phyloP scores from a whole-genome alignment of 2,329 filamentous ascomycete genomes.

The Hypocrella siamensis region DNA sequence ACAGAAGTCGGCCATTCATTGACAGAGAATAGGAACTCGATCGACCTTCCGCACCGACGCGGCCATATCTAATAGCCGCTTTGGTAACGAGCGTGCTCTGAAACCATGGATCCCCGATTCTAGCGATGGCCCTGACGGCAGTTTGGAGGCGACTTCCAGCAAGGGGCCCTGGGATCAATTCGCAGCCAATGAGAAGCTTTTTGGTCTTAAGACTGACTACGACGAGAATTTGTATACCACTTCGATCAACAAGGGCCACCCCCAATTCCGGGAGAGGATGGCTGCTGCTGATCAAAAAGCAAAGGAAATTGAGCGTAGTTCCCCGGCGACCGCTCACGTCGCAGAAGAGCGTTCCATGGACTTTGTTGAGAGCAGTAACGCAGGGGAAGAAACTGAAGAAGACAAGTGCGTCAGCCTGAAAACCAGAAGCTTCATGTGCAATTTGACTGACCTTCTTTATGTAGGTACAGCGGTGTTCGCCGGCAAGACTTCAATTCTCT shows the following conservation, averaged over 20 bases:
- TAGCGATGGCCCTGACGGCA: constrained; percentile 46
- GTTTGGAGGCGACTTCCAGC: constrained; percentile 46
- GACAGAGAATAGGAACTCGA: constrained; percentile 40
- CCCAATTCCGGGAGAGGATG: constrained; percentile 62
- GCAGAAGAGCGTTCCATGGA: constrained; percentile 76
- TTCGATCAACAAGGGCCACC: constrained; percentile 68
- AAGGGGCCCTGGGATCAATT: constrained; percentile 77
- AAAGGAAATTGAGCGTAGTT: constrained; percentile 71
- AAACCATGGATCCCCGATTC: constrained; percentile 67
- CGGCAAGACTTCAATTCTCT: constrained; percentile 61
- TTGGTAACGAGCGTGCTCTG: constrained; percentile 56
- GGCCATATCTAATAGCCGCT: constrained; percentile 66
- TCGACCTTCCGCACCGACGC: constrained; percentile 70
- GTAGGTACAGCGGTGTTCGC: constrained; percentile 83
- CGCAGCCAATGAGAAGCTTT: constrained; percentile 71
- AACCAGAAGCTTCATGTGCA: constrained; percentile 3
- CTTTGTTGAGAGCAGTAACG: constrained; percentile 42
- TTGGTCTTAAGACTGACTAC: constrained; percentile 79
- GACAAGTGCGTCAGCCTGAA: constrained; percentile 47
- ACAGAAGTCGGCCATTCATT: too few relatives aligned
- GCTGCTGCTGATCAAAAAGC: constrained; percentile 72
- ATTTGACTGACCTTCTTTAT: constrained; percentile 7
- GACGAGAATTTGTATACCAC: constrained; percentile 94
- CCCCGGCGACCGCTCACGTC: constrained; percentile 63
- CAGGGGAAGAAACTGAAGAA: constrained; percentile 71